Evolutionary conservation across 345 rosid genomes (phyloP).

Genomic region (Citrus reticulata): DNA sequence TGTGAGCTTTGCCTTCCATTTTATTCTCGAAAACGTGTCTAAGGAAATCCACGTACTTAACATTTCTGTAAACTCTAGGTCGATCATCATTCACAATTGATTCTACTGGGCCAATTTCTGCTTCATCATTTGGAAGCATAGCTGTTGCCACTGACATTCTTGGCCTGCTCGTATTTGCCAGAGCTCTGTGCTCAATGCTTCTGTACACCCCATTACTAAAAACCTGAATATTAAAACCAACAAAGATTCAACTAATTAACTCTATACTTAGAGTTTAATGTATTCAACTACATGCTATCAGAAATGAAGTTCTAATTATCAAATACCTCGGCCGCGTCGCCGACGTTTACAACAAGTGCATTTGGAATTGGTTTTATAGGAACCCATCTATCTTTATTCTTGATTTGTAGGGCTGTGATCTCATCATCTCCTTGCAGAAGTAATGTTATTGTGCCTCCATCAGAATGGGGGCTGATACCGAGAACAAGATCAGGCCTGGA

Average conservation of each 20-base stretch:
- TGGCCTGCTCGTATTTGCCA: conserved; percentile 14
- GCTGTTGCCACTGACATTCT: conserved; percentile 21
- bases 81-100: neutral
- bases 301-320: neutral
- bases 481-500: conserved; percentile 21
- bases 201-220: conserved; percentile 28
- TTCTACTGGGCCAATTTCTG: conserved; percentile 13
- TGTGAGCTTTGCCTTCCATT: conserved; percentile 18
- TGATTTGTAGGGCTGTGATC: conserved; percentile 26
- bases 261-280: neutral
- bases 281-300: no score
- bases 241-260: neutral
- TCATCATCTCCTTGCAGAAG: conserved; percentile 28
- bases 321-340: conserved; percentile 24
- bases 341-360: conserved; percentile 25
- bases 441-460: conserved; percentile 17
- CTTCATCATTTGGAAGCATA: conserved; percentile 7
- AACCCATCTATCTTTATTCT: conserved; percentile 21
- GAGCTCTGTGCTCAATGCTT: conserved; percentile 34
- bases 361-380: conserved; percentile 27
- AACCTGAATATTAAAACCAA: neutral
- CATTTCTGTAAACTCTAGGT: neutral
- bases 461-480: conserved; percentile 27
- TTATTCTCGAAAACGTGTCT: neutral
- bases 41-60: conserved; percentile 3